Base-by-base conservation (phyloP, 169 alveolate species). In the Cryptosporidium ubiquitum region DNA sequence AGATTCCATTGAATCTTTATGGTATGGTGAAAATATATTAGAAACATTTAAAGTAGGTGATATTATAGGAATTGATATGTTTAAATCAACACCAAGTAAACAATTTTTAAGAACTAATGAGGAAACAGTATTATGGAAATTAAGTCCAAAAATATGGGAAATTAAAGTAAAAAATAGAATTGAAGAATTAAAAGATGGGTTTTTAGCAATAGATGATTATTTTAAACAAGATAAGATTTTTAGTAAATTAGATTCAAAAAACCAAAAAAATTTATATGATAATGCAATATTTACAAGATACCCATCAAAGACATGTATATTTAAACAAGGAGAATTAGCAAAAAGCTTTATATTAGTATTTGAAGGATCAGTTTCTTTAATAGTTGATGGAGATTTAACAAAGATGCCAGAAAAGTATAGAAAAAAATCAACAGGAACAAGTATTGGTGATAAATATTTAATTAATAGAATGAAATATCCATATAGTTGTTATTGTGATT, bases 21-120 rank as follows among this genome's bases (percentile, higher is more conserved):
- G 85, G 85, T 73, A 73, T 57, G 85, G 85, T 2, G 85, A 73
- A 55, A 73, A 73, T 73, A 55, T 73, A 52, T 4, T 73, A 2
- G 60, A 73, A 31, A 55, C 70, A 29, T 73, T 52, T 35, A 58
- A 37, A 57, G 69, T 23, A 9, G 85, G 85, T 29, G 69, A 57
- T 35, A 2, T 73, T 18, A 7, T 73, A 16, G 85, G 85, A n/a
- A 14, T 57, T 29, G 70, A 26, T 33, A 73, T 73, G 85, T 39
- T 73, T 51, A 47, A 57, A 23, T 29, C 37, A 31, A 10, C 12
- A 3, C 51, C 85, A 55, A 73, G 70, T 73, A 33, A 20, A n/a
- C 29, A 73, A 23, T 37, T 39, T 40, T 57, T 73, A 18, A 73
- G 70, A 39, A 73, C 85, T 10, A 73, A 73, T 35, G 40, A 37